Percentiles rank a stretch among this genome's conserved stretches.
Evolutionary conservation across 2,329 filamentous ascomycete genomes (phyloP).

Genomic region (Exophiala calicioides): DNA sequence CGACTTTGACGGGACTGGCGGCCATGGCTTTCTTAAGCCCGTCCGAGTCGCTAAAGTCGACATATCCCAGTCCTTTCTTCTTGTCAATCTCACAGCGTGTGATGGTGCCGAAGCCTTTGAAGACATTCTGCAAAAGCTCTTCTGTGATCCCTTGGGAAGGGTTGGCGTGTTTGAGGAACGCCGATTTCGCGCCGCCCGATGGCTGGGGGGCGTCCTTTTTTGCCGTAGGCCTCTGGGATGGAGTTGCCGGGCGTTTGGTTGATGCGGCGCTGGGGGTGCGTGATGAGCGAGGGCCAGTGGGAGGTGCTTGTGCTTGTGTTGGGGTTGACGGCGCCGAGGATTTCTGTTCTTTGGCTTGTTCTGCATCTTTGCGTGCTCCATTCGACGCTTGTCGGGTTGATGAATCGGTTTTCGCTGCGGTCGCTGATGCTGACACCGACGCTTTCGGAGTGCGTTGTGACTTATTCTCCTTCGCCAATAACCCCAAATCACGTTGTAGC

Average conservation of each 20-base stretch:
- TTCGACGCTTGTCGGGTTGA: conserved; percentile 32
- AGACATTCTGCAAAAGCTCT: conserved; percentile 69
- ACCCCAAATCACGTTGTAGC: conserved; percentile 62
- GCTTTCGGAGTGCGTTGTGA: conserved; percentile 17
- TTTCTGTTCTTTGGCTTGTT: conserved; percentile 34
- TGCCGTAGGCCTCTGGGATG: conserved; percentile 12
- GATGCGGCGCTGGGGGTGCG: conserved; percentile 21
- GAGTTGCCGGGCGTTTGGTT: conserved; percentile 14
- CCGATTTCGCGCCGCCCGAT: conserved; percentile 60
- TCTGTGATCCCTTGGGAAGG: conserved; percentile 91
- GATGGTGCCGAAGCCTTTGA: conserved; percentile 72
- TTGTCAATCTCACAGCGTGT: conserved; percentile 88
- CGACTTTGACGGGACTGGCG: conserved; percentile 78
- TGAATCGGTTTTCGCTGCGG: conserved; percentile 25
- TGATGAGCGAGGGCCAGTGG: conserved; percentile 29
- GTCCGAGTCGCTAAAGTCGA: conserved; percentile 77
- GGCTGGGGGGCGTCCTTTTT: conserved; percentile 38
- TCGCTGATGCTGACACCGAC: conserved; percentile 10
- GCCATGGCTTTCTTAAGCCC: conserved; percentile 75
- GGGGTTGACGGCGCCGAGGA: conserved; percentile 35
- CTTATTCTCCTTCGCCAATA: conserved; percentile 37
- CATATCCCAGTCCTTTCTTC: conserved; percentile 91
- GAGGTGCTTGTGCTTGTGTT: conserved; percentile 19
- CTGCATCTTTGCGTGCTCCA: conserved; percentile 30
- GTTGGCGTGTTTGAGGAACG: conserved; percentile 80